These are phyloP conservation scores for Ganoderma resinaceum DNA, from an alignment of 1,284 basidiomycete genomes.

Conservation along the genomic window DNA sequence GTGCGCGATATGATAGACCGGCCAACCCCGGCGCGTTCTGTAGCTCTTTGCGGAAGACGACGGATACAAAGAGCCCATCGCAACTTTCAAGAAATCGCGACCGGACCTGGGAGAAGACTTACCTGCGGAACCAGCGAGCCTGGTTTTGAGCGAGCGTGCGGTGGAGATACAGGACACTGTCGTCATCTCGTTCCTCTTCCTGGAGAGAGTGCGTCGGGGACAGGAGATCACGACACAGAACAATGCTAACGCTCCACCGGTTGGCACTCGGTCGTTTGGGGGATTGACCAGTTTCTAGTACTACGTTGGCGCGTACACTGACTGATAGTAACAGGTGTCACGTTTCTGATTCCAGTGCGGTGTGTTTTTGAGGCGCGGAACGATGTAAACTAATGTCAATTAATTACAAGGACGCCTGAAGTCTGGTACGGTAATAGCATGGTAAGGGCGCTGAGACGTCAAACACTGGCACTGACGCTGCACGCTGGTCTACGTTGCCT, in stretches of 20 bases:
- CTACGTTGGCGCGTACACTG: neutral
- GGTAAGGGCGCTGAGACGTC: too few relatives aligned
- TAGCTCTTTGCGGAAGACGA: constrained; percentile 45
- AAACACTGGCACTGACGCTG: too few relatives aligned
- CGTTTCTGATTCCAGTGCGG: neutral
- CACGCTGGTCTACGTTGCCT: too few relatives aligned
- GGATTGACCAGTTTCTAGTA: neutral
- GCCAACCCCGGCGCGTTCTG: neutral
- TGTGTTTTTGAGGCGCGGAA: neutral
- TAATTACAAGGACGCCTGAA: too few relatives aligned
- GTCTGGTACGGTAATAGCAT: too few relatives aligned
- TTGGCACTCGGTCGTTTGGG: neutral
- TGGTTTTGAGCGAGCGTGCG: constrained; percentile 43
- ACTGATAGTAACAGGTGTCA: neutral
- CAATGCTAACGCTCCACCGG: constrained; percentile 3
- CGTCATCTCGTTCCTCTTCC: constrained; percentile 48
- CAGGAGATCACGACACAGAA: constrained; percentile 25
- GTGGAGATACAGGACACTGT: constrained; percentile 44
- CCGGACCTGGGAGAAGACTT: constrained; percentile 28
- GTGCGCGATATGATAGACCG: neutral
- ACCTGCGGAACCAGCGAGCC: constrained; percentile 37
- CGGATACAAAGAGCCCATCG: constrained; percentile 41
- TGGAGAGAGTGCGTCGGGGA: constrained; percentile 38
- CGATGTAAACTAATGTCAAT: too few relatives aligned
- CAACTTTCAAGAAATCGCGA: constrained; percentile 44